phyloP scores from a whole-genome alignment of 2,329 filamentous ascomycete genomes.

The Fusarium marasasianum region DNA sequence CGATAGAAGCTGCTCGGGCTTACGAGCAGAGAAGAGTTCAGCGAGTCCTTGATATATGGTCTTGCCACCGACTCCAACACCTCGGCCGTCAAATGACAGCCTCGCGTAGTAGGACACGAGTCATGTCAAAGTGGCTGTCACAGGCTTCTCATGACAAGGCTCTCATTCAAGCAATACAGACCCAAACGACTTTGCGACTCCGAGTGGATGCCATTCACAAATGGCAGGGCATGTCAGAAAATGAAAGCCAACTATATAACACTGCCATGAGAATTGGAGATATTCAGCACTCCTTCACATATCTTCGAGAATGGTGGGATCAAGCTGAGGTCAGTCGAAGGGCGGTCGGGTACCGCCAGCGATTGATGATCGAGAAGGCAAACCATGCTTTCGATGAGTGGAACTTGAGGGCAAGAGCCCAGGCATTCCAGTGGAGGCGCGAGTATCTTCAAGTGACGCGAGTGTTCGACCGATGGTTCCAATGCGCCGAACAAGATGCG shows the following conservation, averaged over 20 bases:
- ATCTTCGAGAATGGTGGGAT: slow-evolving; percentile 47
- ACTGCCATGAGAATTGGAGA: slow-evolving; percentile 32
- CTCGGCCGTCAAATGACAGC: slow-evolving; percentile 31
- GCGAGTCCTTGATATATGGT: slow-evolving; percentile 43
- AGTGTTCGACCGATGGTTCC: slow-evolving; percentile 45
- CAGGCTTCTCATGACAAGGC: slow-evolving; percentile 21
- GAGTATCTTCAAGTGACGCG: slow-evolving; percentile 45
- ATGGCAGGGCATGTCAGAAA: slow-evolving; percentile 35
- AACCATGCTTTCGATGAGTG: slow-evolving; percentile 43
- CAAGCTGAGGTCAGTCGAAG: slow-evolving; percentile 41
- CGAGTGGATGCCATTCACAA: slow-evolving; percentile 28
- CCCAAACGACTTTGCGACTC: slow-evolving; percentile 22
- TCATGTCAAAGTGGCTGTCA: slow-evolving; percentile 37
- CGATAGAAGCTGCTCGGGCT: slow-evolving; percentile 34
- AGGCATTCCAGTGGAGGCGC: slow-evolving; percentile 48
- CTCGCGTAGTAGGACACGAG: slow-evolving; percentile 25
- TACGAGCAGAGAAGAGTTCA: slow-evolving; percentile 35
- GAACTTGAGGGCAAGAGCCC: slow-evolving; percentile 47
- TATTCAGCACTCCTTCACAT: slow-evolving; percentile 34
- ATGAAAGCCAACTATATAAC: neutral
- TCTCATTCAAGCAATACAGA: slow-evolving; percentile 28
- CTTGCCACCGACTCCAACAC: slow-evolving; percentile 38
- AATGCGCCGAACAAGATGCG: slow-evolving; percentile 24
- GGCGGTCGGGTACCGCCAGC: slow-evolving; percentile 37
- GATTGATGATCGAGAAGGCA: slow-evolving; percentile 32